Percentiles rank a stretch among this genome's conserved stretches.
Conservation (phyloP, 1,284 basidiomycete genomes). For the Cutaneotrichosporon cavernicola region DNA sequence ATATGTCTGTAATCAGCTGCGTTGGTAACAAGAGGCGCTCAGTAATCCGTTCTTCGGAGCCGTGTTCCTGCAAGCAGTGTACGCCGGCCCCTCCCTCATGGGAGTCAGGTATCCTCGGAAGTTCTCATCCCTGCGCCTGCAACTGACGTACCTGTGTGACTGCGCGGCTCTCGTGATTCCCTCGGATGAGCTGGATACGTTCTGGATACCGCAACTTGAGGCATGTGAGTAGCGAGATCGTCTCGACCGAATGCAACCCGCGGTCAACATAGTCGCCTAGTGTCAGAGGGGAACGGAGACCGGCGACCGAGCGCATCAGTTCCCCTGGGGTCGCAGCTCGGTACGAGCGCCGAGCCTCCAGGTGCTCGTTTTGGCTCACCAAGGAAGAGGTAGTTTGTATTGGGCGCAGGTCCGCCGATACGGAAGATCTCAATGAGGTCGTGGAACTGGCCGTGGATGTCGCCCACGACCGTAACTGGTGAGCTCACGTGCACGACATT, state of each 20-base stretch:
- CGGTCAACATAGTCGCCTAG: constrained; percentile 97
- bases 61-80: constrained; percentile 30
- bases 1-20: constrained; percentile 70
- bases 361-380: constrained; percentile 59
- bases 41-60: constrained; percentile 51
- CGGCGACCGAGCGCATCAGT: not conserved
- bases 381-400: constrained; percentile 96
- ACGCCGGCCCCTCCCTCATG: constrained; percentile 20
- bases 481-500: constrained; percentile 97
- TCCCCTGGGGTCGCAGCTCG: not conserved
- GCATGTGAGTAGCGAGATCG: constrained; percentile 94
- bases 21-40: constrained; percentile 25
- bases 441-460: constrained; percentile 99
- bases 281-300: constrained; percentile 1
- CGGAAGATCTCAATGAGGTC: constrained; percentile 98
- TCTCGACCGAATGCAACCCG: constrained; percentile 96
- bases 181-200: constrained; percentile 92
- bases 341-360: too few species aligned
- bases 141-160: constrained; percentile 79
- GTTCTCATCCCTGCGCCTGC: constrained; percentile 25
- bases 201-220: constrained; percentile 97
- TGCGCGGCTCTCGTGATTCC: constrained; percentile 96
- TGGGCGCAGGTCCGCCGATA: constrained; percentile 93
- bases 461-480: constrained; percentile 98
- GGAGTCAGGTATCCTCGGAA: constrained; percentile 46